These are phyloP conservation scores for Kitagawia praeruptora DNA, from an alignment of 129 eudicot genomes.

Conservation along the genomic window DNA sequence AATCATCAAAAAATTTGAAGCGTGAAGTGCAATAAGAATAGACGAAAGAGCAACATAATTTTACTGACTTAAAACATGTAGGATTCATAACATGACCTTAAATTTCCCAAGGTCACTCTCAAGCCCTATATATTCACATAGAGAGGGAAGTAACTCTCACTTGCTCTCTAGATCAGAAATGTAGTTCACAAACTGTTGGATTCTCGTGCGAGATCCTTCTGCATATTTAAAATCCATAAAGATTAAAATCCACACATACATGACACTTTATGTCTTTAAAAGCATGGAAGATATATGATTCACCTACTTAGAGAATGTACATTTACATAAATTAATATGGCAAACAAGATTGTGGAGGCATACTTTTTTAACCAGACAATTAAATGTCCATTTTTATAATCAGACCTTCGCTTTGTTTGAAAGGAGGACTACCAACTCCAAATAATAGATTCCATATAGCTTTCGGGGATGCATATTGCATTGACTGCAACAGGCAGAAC, in stretches of 20 bases:
- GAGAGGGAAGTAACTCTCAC: background rate
- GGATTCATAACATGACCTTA: background rate
- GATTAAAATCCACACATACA: constrained; percentile 4
- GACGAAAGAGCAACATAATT: background rate
- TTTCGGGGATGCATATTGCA: constrained; percentile 96
- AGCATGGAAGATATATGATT: too few species aligned
- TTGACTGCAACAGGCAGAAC: constrained; percentile 56
- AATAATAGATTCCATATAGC: constrained; percentile 81
- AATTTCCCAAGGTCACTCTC: background rate
- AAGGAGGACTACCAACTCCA: constrained; percentile 54
- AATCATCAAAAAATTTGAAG: too few species aligned
- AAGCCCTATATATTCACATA: background rate
- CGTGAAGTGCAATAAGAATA: too few species aligned
- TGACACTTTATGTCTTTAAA: constrained; percentile 5
- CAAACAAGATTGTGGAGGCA: background rate
- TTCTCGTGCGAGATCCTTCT: constrained; percentile 59
- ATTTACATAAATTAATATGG: too few species aligned
- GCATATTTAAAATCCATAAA: constrained; percentile 27
- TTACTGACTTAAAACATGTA: background rate
- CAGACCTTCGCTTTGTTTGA: constrained; percentile 57
- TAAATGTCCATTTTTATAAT: background rate
- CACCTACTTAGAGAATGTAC: too few species aligned
- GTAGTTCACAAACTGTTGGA: constrained; percentile 70
- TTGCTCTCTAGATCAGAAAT: constrained; percentile 77
- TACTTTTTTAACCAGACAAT: background rate